phyloP scores from a whole-genome alignment of 2,329 filamentous ascomycete species.

The Westerdykella sp. region DNA sequence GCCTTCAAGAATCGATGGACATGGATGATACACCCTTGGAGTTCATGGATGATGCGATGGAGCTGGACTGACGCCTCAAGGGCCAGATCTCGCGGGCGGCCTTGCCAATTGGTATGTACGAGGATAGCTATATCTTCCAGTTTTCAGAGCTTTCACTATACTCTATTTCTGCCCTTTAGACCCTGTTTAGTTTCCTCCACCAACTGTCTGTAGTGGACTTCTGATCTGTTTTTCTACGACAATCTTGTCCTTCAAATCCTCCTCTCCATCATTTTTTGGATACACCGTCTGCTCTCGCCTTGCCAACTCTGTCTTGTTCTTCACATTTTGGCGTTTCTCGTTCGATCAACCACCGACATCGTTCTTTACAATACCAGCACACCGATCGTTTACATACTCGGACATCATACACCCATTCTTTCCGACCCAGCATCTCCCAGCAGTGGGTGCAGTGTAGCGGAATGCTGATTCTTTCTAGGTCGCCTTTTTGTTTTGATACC shows the following conservation, averaged over 20 bases:
- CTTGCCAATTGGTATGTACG: no score
- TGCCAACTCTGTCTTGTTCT: conserved; percentile 14
- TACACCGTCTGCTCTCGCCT: conserved; percentile 28
- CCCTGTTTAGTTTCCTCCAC: conserved; percentile 4
- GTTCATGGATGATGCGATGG: conserved; percentile 34
- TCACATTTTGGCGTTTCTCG: conserved; percentile 7
- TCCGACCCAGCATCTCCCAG: conserved; percentile 28
- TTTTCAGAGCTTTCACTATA: no score
- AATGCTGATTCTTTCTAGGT: conserved; percentile 26
- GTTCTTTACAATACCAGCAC: conserved; percentile 31
- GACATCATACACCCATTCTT: conserved; percentile 33
- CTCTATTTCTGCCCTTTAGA: background rate
- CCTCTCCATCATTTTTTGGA: conserved; percentile 16
- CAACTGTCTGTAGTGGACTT: conserved; percentile 13
- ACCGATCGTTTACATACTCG: conserved; percentile 28
- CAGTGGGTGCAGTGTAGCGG: conserved; percentile 29
- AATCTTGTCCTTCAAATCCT: conserved; percentile 18
- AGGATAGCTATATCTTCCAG: no score
- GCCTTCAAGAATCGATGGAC: conserved; percentile 5
- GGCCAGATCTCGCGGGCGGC: background rate
- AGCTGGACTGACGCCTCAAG: conserved; percentile 19
- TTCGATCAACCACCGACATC: conserved; percentile 28
- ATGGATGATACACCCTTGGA: conserved; percentile 24
- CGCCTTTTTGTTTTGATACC: conserved; percentile 24
- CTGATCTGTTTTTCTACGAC: conserved; percentile 14